A percentile compares a stretch with the other conserved stretches of the same genome.
Evolutionary conservation across 208 protist genomes (phyloP).

Genomic region (Sergeia podlipaevii): DNA sequence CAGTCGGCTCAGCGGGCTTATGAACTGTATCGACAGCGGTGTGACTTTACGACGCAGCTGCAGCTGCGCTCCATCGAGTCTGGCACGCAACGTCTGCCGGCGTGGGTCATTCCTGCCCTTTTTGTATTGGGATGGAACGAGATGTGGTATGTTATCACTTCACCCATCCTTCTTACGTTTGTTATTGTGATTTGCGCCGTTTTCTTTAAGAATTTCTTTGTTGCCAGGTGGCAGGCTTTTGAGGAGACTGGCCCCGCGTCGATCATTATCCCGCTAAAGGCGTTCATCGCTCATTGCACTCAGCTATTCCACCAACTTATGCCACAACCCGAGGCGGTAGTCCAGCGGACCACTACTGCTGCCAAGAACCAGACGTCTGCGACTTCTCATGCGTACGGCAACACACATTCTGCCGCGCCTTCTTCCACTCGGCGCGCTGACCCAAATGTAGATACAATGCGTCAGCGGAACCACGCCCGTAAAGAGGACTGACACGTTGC

Average conservation of each 20-base stretch:
- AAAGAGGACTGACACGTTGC: conserved; percentile 18
- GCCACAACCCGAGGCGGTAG: too few species aligned
- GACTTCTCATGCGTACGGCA: too few species aligned
- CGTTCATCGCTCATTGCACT: conserved; percentile 12
- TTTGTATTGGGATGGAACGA: conserved; percentile 80
- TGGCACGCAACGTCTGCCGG: conserved; percentile 52
- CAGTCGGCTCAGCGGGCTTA: conserved; percentile 47
- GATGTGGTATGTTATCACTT: conserved; percentile 71
- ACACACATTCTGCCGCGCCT: neutral
- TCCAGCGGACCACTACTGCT: too few species aligned
- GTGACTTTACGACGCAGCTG: conserved; percentile 81
- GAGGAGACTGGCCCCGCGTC: conserved; percentile 63
- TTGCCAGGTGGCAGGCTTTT: conserved; percentile 71
- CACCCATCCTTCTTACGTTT: conserved; percentile 55
- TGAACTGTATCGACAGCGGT: conserved; percentile 70
- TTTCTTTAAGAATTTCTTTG: conserved; percentile 65
- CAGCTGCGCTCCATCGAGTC: conserved; percentile 69
- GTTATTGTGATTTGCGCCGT: conserved; percentile 40
- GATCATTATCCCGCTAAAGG: conserved; percentile 48
- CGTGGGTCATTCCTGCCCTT: conserved; percentile 71
- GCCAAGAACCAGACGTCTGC: too few species aligned
- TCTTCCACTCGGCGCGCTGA: neutral
- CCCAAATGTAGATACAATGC: conserved; percentile 7
- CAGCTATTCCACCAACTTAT: conserved; percentile 4
- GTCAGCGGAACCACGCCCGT: conserved; percentile 11